Evolutionary conservation across 2,329 filamentous ascomycete species (phyloP).

Genomic region (Ophiostoma perfectum): DNA sequence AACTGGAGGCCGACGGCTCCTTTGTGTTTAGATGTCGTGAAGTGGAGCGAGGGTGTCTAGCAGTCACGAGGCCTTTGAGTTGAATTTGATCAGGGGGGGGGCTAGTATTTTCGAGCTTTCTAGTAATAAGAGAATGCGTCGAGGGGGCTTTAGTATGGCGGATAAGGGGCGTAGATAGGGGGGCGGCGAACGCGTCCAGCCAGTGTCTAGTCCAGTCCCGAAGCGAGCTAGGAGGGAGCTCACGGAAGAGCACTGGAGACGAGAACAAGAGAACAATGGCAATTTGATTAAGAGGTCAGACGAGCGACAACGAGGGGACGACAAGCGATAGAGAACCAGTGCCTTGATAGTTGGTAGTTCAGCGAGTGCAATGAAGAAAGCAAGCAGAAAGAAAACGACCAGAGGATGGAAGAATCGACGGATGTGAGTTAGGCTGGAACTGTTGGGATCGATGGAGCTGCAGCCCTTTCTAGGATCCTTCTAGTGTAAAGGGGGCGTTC

Average conservation of each 20-base stretch:
- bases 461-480: background rate
- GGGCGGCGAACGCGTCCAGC: constrained; percentile 4
- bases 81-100: background rate
- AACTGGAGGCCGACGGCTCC: background rate
- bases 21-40: background rate
- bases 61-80: constrained; percentile 9
- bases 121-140: background rate
- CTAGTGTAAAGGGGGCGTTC: constrained; percentile 6
- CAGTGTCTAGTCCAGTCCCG: background rate
- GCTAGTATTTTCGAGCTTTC: background rate
- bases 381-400: background rate
- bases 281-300: too few relatives aligned
- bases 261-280: background rate
- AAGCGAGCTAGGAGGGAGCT: background rate
- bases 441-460: background rate
- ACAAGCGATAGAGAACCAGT: too few relatives aligned
- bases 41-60: constrained; percentile 6
- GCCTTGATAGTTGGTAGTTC: too few relatives aligned
- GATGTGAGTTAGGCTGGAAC: background rate
- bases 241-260: background rate
- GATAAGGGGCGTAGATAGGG: constrained; percentile 15
- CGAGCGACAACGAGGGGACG: too few relatives aligned
- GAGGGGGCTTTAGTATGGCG: constrained; percentile 5
- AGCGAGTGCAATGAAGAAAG: background rate
- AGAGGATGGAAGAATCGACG: background rate